Base-by-base conservation (phyloP, 1,284 basidiomycete species). In the Ceratobasidium sp. region DNA sequence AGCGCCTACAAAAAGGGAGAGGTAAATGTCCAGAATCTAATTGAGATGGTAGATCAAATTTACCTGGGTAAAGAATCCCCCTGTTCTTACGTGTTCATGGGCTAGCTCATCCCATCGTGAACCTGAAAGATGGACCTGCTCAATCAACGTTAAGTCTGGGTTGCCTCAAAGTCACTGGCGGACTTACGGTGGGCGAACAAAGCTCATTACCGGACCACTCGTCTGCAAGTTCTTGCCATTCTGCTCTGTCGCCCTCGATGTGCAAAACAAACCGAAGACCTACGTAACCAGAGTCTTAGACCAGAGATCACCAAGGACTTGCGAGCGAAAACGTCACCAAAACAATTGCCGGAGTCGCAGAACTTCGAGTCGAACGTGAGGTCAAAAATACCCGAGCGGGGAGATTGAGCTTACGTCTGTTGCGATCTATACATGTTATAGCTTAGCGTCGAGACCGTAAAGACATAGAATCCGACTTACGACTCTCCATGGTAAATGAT, bases 271-370 rank as follows among this genome's bases (percentile, higher is more conserved):
- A 63, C 40, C 18, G 61, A 10, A 63, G 40, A 3, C 9, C 61
- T 63, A 44, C 33, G 49, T 28, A 28, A 6, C 55, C 60, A 33
- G 23, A 40, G 33, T 39, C n/a, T 39, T 18, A 40, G 40, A 3
- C 12, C 18, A 10, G 18, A n/a, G 12, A 5, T 63, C 33, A 12
- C 26, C 12, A 28, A 40, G 18, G n/a, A 12, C 13, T 7, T 6
- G 7, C 12, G 10, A 63, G 23, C 26, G 9, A 39, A 39, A 26
- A 18, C 13, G 28, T 63, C 28, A 63, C 61, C 23, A 9, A 63
- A 63, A 15, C 40, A 42, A 42, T 63, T 63, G 3, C 61, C 61
- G 5, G 61, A 63, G n/a, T 63, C 12, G 20, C 61, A 63, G 28
- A 63, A 63, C 61, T 63, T 26, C 20, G 1, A n/a, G n/a, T 9